These are phyloP conservation scores for Euphorbia corollata DNA, from an alignment of 441 rosid genomes.

Conservation along the genomic window DNA sequence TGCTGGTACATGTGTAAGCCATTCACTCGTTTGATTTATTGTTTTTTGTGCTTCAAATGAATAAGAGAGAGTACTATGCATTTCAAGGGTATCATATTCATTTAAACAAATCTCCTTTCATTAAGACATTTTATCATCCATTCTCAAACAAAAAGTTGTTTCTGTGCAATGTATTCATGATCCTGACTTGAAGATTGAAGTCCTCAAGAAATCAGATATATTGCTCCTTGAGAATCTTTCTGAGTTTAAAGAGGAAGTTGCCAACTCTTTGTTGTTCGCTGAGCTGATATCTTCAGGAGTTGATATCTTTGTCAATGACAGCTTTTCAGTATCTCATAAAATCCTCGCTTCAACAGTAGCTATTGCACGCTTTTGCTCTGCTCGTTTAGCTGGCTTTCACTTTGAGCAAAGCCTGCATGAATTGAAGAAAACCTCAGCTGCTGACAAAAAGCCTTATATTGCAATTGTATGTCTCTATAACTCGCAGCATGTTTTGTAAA, in stretches of 20 bases:
- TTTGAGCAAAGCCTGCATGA: slow-evolving; percentile 46
- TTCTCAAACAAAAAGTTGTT: slow-evolving; percentile 42
- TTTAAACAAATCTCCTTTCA: slow-evolving; percentile 16
- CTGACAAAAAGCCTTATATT: slow-evolving; percentile 41
- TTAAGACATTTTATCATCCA: slow-evolving; percentile 45
- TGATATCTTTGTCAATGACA: slow-evolving; percentile 66
- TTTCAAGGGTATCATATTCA: not conserved
- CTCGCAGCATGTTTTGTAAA: not conserved
- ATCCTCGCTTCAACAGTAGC: slow-evolving; percentile 67
- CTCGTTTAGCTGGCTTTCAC: slow-evolving; percentile 56
- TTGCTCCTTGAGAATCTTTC: slow-evolving; percentile 55
- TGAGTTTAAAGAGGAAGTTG: slow-evolving; percentile 50
- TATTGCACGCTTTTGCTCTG: slow-evolving; percentile 42
- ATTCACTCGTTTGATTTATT: slow-evolving; percentile 5
- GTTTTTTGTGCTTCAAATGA: slow-evolving; percentile 6
- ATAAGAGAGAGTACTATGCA: slow-evolving; percentile 4
- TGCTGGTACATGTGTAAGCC: slow-evolving; percentile 36
- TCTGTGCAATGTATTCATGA: slow-evolving; percentile 23
- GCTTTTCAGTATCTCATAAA: slow-evolving; percentile 54
- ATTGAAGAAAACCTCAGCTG: slow-evolving; percentile 32
- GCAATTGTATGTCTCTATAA: slow-evolving; percentile 48
- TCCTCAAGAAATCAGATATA: slow-evolving; percentile 28
- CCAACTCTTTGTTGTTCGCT: slow-evolving; percentile 46
- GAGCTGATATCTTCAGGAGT: slow-evolving; percentile 44
- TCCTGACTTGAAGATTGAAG: slow-evolving; percentile 28